These are phyloP conservation scores for Solanum pinnatisectum DNA, from an alignment of 257 asterid genomes.

Conservation along the genomic window DNA sequence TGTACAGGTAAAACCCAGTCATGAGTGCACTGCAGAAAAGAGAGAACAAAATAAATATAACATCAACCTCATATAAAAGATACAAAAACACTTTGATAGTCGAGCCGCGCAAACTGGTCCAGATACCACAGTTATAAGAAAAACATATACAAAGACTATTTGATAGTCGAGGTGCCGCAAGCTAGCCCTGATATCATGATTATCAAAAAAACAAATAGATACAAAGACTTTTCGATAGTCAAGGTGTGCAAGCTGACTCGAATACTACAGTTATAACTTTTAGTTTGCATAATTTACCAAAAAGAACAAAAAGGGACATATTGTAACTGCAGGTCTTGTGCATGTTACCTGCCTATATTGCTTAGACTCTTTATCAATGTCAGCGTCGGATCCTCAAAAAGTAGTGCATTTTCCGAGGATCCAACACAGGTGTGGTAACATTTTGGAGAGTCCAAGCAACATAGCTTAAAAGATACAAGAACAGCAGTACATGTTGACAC, in stretches of 20 bases:
- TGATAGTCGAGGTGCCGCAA: background rate
- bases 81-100: background rate
- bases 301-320: background rate
- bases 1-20: conserved; percentile 70
- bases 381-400: accelerated
- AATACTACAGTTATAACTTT: background rate
- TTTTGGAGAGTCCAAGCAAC: background rate
- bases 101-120: background rate
- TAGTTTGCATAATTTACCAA: background rate
- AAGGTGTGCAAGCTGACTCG: background rate
- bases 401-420: background rate
- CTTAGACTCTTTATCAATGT: background rate
- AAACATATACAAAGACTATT: background rate
- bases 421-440: accelerated
- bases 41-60: background rate
- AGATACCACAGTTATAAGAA: accelerated
- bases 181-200: background rate
- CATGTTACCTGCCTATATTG: background rate
- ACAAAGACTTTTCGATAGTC: background rate
- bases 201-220: background rate
- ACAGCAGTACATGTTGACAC: background rate
- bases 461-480: background rate
- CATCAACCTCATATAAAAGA: background rate
- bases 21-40: conserved; percentile 50
- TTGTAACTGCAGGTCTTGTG: background rate